Evolutionary conservation across 2,329 filamentous ascomycete genomes (phyloP), one percentile per base, ranked within the genome.

Genomic region (Achaetomium macrosporum): DNA sequence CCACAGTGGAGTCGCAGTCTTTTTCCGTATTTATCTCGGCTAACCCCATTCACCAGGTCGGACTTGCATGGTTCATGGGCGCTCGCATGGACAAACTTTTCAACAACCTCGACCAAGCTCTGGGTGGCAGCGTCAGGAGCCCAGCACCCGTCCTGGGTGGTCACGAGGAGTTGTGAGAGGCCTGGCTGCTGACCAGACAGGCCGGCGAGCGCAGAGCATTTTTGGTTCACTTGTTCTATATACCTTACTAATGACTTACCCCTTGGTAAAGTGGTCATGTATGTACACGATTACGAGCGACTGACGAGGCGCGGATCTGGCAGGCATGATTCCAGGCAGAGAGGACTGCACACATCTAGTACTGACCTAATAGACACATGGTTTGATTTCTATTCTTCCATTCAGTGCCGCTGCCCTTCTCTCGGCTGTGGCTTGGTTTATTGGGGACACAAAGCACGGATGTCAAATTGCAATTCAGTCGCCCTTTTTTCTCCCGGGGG

Each of bases 391-490:
- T 15, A 35, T 3, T 15, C 15, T 35, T 15, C 5, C 15, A 15
- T 35, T 35, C 33, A 11, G 33, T 15, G 33, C 11, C 15, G 10
- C 10, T 5, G 33, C 33, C 33, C 33, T 11, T 35, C 4, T 15
- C 15, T 15, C 10, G 5, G 33, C 33, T 4, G 33, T 12, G 33
- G 15, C 5, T 35, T 35, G 5, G 4, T 5, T 16, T 16, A 15
- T 20, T n/a, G 12, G 20, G n/a, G 19, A 20, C 10, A 25, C 10
- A 47, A 73, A 92, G 91, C 91, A 95, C 88, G 87, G 88, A 96
- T 96, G 90, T 96, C 90, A 96, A 96, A 96, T 96, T 96, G 84
- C 91, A 93, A 92, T 87, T 77, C 82, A 82, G 85, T 84, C 84
- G 29, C 36, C 15, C 71, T 71, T 69, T 70, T 73, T 61, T 64